A percentile compares a stretch with the other conserved stretches of the same genome.
Evolutionary conservation across 805 yeast species (phyloP).

Genomic region (Teunomyces gatunensis): DNA sequence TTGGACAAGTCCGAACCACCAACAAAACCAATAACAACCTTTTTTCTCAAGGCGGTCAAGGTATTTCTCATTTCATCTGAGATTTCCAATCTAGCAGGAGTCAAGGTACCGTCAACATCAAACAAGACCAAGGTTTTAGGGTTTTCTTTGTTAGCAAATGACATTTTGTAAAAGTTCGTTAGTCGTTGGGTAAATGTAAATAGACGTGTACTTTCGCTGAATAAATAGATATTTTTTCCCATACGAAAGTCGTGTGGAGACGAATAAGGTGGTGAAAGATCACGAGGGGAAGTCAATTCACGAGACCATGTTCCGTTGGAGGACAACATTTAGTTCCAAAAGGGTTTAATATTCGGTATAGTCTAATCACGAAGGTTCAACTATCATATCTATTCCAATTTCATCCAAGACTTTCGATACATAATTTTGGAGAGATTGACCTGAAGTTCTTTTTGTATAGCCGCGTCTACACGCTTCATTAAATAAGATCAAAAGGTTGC

Average conservation of each 20-base stretch:
- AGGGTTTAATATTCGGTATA: too few species aligned
- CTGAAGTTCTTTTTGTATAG: too few species aligned
- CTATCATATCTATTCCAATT: too few species aligned
- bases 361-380: too few species aligned
- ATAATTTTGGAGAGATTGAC: too few species aligned
- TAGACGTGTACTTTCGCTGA: constrained; percentile 1
- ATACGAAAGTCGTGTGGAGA: not conserved
- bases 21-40: constrained; percentile 93
- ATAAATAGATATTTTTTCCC: not conserved
- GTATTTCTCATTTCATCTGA: constrained; percentile 76
- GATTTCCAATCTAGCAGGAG: constrained; percentile 87
- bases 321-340: too few species aligned
- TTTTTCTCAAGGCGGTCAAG: constrained; percentile 75
- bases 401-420: too few species aligned
- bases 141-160: constrained; percentile 71
- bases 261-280: not conserved
- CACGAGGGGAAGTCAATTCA: not conserved
- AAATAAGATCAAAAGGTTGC: not conserved
- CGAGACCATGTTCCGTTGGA: too few species aligned
- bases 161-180: constrained; percentile 30
- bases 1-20: constrained; percentile 95
- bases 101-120: constrained; percentile 97
- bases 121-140: constrained; percentile 88
- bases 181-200: not conserved
- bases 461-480: too few species aligned